Percentiles rank a stretch among this genome's conserved stretches.
Evolutionary conservation across 176 grass and related monocot species (phyloP).

Genomic region (Aegilops tauschii): DNA sequence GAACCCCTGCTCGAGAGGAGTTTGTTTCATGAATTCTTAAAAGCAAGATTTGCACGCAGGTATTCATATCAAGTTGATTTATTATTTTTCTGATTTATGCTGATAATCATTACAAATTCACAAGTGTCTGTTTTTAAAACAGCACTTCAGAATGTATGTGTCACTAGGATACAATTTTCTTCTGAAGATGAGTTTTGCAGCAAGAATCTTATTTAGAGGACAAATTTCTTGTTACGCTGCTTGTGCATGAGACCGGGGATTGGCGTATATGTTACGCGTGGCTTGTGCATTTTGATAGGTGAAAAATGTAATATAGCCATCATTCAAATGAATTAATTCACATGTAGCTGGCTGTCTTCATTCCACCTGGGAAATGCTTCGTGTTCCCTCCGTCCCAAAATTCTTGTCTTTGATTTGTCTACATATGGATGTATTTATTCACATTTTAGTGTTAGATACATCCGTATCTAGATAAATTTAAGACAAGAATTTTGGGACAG

Average conservation of each 20-base stretch:
- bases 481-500: too few species aligned
- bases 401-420: too few species aligned
- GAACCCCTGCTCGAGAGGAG: constrained; percentile 1
- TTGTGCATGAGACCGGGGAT: neutral
- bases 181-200: neutral
- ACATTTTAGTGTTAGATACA: too few species aligned
- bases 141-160: neutral
- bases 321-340: neutral
- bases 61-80: constrained; percentile 14
- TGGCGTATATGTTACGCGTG: neutral
- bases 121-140: neutral
- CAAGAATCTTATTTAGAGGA: neutral
- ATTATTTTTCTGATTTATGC: constrained; percentile 1
- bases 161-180: neutral
- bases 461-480: too few species aligned
- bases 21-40: constrained; percentile 55
- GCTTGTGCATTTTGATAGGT: constrained; percentile 5
- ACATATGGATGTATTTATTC: too few species aligned
- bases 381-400: too few species aligned
- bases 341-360: neutral
- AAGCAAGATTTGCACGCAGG: constrained; percentile 59
- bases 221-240: neutral
- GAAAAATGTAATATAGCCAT: neutral
- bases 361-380: neutral
- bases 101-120: neutral